Conservation (phyloP, 2,329 filamentous ascomycete genomes). For the Fusarium gaditjirri region DNA sequence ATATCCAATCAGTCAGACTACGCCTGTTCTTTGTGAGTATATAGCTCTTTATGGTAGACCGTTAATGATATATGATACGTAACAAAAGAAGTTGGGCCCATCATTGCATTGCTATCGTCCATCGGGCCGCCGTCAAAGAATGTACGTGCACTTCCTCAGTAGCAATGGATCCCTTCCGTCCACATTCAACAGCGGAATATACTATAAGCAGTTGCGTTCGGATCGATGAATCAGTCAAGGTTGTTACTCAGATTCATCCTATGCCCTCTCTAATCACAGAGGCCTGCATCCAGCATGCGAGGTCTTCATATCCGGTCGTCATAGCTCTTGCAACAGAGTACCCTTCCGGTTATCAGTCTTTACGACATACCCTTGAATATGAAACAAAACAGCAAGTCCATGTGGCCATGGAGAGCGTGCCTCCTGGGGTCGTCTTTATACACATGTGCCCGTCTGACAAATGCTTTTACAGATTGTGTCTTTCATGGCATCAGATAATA, state of each 20-base stretch:
- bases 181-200: accelerated
- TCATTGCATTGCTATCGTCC: neutral
- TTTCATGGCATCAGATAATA: no score
- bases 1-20: neutral
- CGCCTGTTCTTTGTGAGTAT: neutral
- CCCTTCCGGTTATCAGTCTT: accelerated
- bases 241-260: neutral
- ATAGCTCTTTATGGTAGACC: no score
- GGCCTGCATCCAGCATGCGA: neutral
- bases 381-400: accelerated
- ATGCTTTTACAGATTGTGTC: neutral
- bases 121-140: neutral
- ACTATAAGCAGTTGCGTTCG: neutral
- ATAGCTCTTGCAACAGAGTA: neutral
- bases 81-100: neutral
- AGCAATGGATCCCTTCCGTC: neutral
- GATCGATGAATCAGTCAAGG: neutral
- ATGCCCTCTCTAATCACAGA: accelerated
- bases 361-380: neutral
- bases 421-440: neutral
- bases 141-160: neutral
- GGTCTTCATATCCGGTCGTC: neutral
- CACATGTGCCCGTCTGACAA: neutral
- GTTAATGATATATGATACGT: neutral
- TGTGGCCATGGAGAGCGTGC: no score